Base-by-base conservation (phyloP, 2,329 filamentous ascomycete species). In the Lasiodiplodia gonubiensis region DNA sequence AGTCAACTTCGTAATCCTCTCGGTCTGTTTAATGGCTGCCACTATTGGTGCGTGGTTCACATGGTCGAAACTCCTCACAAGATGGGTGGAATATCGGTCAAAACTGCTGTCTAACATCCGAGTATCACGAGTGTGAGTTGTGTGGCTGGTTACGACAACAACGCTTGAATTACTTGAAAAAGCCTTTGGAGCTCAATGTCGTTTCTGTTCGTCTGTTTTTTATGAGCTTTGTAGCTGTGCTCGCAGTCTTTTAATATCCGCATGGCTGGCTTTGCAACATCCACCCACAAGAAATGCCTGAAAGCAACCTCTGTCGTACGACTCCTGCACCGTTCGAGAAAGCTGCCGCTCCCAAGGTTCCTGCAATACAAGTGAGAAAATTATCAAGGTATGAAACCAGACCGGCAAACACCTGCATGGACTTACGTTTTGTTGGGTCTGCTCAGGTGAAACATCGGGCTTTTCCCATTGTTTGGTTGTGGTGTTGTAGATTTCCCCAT, bases 251-350 rank as follows among this genome's bases (percentile, higher is more conserved):
- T 61, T 21, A 3, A 61, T 61, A 11, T 61, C 57, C 1, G 57
- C 57, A 23, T 48, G 57, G 27, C 57, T 61, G 25, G 57, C 57
- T 21, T 61, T 61, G 42, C 57, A 61, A 11, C 57, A 61, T 8
- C 57, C 57, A 5, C 57, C 57, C 5, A 61, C 42, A 33, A 61
- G 25, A 8, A 61, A 61, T 2, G 27, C 30, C 11, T 49, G 21
- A 30, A 51, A 61, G 39, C 42, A 49, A 12, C 57, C 42, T 25
- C 12, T 33, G n/a, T 12, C 11, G 14, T 33, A 23, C 10, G 57
- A 30, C 8, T 61, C 57, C 18, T 33, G 16, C 8, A 51, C 42
- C 4, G 11, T 12, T 14, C 25, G 12, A 21, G 57, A 25, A 33
- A 61, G 57, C 27, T 35, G 25, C 2, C 37, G 42, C 35, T 61